These are phyloP conservation scores for Ogataea zsoltii DNA, from an alignment of 805 yeast species.

Conservation along the genomic window DNA sequence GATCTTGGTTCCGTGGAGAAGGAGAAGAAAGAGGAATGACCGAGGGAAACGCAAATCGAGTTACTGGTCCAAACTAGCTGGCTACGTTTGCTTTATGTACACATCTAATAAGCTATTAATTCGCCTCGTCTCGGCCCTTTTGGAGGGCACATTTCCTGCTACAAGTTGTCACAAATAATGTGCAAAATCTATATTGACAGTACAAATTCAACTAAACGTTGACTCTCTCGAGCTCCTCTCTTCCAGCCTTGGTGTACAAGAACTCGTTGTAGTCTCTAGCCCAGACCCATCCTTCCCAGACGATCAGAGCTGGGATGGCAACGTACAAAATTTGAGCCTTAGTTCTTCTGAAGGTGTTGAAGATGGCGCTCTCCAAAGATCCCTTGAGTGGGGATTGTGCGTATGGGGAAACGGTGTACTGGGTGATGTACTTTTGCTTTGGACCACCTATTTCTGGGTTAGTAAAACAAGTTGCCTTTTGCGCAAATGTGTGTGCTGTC, in stretches of 20 bases:
- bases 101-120: not conserved
- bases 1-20: slow-evolving; percentile 42
- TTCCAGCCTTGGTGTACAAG: slow-evolving; percentile 97
- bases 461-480: not conserved
- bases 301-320: slow-evolving; percentile 71
- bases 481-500: not conserved
- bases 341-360: slow-evolving; percentile 93
- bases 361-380: slow-evolving; percentile 77
- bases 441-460: slow-evolving; percentile 49
- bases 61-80: not conserved
- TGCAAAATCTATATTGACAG: slow-evolving; percentile 3
- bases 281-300: slow-evolving; percentile 84
- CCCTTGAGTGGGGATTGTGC: slow-evolving; percentile 94
- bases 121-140: not conserved
- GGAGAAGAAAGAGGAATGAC: slow-evolving; percentile 36
- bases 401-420: slow-evolving; percentile 89
- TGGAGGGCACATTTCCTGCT: no score
- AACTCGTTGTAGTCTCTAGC: slow-evolving; percentile 90
- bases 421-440: slow-evolving; percentile 80
- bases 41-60: not conserved
- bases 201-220: slow-evolving; percentile 29
- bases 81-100: no score
- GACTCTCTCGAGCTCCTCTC: slow-evolving; percentile 83
- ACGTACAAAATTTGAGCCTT: slow-evolving; percentile 80
- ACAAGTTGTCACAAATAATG: not conserved